Base-by-base conservation (phyloP, 2,329 filamentous ascomycete genomes). In the Paracorniculantispora psalliotae region DNA sequence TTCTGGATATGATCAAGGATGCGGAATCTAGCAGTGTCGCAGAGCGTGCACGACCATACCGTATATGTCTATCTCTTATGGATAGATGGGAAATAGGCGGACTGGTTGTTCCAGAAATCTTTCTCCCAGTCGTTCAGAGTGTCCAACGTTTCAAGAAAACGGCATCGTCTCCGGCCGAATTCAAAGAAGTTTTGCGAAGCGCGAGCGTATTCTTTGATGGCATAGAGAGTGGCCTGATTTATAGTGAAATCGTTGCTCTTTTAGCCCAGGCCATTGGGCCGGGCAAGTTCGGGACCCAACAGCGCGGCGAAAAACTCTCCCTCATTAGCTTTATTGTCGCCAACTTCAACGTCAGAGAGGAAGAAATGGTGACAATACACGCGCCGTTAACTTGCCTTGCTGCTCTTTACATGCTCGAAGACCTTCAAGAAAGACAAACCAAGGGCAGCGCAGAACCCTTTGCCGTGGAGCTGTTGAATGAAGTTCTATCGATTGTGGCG, bases 41-140 rank as follows among this genome's bases (percentile, higher is more conserved):
- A 19, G 91, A 96, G 67, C 82, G 87, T 69, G 91, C 92, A 21
- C 86, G 87, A 41, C 93, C 94, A 0, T 97, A 96, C 69, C 87
- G 92, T 59, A 91, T 97, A 63, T 96, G 92, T 67, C 81, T 97
- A 2, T 97, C 96, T 17, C 79, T 99, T 55, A 97, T 99, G 94
- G 94, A 99, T 73, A 87, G 92, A 60, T 97, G 92, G 92, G 94
- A 99, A 71, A 93, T 99, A 64, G 94, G 94, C 30, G 91, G 91
- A 1, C 80, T 93, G 19, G 86, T 99, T 49, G 88, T 97, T 1
- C 90, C 92, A 0, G 87, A 91, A 61, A 84, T 97, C 15, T 97
- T 99, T 68, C 78, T 97, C 15, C 90, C 92, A 3, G 87, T 93
- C 26, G 84, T 99, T 66, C 82, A 87, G 68, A 96, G 88, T 66